Evolutionary conservation across 2,329 filamentous ascomycete genomes (phyloP), one percentile per base, ranked within the genome.

Genomic region (Didymella glomerata): DNA sequence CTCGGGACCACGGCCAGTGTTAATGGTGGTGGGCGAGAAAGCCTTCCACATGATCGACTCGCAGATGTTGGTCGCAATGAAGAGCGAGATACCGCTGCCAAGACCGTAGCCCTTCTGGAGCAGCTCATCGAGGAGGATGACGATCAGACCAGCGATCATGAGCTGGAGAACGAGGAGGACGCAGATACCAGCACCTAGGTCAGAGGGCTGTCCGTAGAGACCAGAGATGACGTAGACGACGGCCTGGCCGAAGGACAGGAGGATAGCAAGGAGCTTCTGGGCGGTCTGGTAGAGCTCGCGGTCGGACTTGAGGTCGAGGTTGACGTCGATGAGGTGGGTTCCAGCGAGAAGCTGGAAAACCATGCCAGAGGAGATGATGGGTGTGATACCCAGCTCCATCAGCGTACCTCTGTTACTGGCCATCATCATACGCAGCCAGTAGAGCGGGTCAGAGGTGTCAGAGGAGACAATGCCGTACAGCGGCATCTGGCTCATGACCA

Each of bases 41-140:
- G 96, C 95, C 87, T 97, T 97, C 95, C 95, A 99, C 84, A 99
- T 91, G 80, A 99, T 99, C 57, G 94, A 97, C 86, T 99, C 95
- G 91, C 95, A 99, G 77, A 99, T 98, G 87, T 98, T 98, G 84
- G 95, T 99, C 69, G 95, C 95, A 78, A 99, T 99, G 87, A 99
- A 99, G 66, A 99, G 91, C 47, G 94, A 98, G 79, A 99, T 99
- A 83, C 95, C 95, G 77, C 92, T 96, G 81, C 95, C 95, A 67
- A 99, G 90, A 81, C 95, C 95, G 76, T 99, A 99, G 70, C 95
- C 95, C 88, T 99, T 99, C 84, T 99, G 96, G 73, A 99, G 90
- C 61, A 99, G 90, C 86, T 99, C 95, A 76, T 99, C 95, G 60
- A 99, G 91, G 61, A 99, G 91, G 80, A 99, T 98, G 81, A 99